A percentile compares a stretch with the other conserved stretches of the same genome.
phyloP scores from a whole-genome alignment of 306 rosid species.

The Luffa acutangula region DNA sequence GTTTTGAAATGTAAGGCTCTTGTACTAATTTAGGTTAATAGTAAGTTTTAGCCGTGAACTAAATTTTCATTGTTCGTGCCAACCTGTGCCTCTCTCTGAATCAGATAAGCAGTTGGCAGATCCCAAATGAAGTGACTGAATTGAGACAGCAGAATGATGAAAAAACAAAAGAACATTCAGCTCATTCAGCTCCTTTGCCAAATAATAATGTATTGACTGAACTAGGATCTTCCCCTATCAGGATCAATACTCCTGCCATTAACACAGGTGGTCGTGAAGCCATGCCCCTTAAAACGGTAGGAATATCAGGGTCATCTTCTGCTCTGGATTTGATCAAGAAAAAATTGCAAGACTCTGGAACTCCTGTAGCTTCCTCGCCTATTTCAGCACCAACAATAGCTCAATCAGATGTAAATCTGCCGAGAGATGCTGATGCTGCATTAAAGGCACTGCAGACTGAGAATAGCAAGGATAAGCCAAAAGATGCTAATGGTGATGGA shows the following conservation, averaged over 20 bases:
- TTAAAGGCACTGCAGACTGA: constrained; percentile 58
- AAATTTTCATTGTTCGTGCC: background rate
- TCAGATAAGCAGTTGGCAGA: constrained; percentile 97
- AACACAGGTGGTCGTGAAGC: constrained; percentile 94
- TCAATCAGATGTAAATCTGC: constrained; percentile 62
- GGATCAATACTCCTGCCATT: constrained; percentile 83
- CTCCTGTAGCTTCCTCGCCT: constrained; percentile 67
- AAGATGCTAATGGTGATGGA: constrained; percentile 69
- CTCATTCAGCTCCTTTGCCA: constrained; percentile 33
- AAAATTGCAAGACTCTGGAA: constrained; percentile 89
- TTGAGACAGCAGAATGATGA: constrained; percentile 69
- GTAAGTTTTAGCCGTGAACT: background rate
- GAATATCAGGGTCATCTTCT: constrained; percentile 53
- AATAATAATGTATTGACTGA: constrained; percentile 48
- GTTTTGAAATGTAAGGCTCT: background rate
- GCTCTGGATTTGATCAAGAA: constrained; percentile 89
- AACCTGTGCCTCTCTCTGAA: constrained; percentile 5
- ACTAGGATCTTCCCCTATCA: constrained; percentile 52
- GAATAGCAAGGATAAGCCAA: constrained; percentile 60
- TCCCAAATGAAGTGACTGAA: constrained; percentile 89
- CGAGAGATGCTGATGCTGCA: constrained; percentile 49
- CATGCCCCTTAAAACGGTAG: constrained; percentile 44
- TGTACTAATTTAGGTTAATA: background rate
- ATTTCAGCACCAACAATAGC: constrained; percentile 30
- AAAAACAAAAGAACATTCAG: constrained; percentile 39